These are phyloP conservation scores for Picea sitchensis DNA, from an alignment of 75 land plant species.

Conservation along the genomic window DNA sequence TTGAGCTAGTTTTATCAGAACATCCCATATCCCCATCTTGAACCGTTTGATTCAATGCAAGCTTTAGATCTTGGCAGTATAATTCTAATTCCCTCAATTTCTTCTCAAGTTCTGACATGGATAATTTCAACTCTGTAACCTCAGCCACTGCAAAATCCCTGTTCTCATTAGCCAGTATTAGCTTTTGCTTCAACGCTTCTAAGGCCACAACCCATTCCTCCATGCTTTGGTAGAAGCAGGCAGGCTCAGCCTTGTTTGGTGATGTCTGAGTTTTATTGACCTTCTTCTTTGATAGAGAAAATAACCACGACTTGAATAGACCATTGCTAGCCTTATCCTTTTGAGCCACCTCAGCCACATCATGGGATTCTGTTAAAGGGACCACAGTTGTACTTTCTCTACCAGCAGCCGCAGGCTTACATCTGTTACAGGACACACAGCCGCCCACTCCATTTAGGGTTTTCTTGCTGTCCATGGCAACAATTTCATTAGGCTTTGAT, in stretches of 20 bases:
- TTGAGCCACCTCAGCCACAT: conserved; percentile 11
- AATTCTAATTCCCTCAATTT: conserved; percentile 47
- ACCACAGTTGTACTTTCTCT: conserved; percentile 20
- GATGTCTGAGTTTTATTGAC: conserved; percentile 26
- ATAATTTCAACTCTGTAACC: conserved; percentile 66
- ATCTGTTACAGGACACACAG: conserved; percentile 34
- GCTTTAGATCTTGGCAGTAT: conserved; percentile 74
- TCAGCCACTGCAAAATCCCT: conserved; percentile 65
- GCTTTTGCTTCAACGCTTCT: conserved; percentile 56
- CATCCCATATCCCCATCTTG: neutral
- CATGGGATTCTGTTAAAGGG: conserved; percentile 32
- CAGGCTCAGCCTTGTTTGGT: conserved; percentile 33
- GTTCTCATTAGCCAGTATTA: conserved; percentile 58
- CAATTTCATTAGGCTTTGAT: neutral
- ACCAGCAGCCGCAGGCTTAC: conserved; percentile 33
- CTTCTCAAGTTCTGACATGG: conserved; percentile 53
- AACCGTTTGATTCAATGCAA: conserved; percentile 35
- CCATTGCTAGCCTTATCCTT: conserved; percentile 17
- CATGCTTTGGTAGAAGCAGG: conserved; percentile 23
- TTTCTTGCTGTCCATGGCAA: conserved; percentile 17
- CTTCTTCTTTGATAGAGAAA: conserved; percentile 34
- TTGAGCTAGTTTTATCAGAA: conserved; percentile 13
- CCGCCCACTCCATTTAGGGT: conserved; percentile 31
- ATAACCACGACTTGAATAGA: conserved; percentile 42
- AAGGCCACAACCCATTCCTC: conserved; percentile 43